Conservation (phyloP, 2,329 filamentous ascomycete species). For the Beauveria sp. region DNA sequence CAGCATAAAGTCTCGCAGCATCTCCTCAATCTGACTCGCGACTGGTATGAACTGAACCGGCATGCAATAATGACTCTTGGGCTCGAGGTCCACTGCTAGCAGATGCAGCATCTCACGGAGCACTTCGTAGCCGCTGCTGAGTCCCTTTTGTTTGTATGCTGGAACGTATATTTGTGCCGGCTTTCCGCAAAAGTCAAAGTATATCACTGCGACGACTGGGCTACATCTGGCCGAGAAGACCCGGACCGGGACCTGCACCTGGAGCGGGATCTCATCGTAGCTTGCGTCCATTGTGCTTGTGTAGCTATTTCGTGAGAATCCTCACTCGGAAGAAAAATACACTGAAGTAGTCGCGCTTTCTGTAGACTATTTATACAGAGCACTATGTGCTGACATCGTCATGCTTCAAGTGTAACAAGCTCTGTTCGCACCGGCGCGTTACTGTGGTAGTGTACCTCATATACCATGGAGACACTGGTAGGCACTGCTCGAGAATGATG, state of each 20-base stretch:
- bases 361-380: not conserved
- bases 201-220: not conserved
- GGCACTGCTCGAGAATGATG: not conserved
- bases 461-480: not conserved
- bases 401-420: too few species aligned
- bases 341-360: not conserved
- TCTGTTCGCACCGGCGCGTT: not conserved
- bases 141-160: not conserved
- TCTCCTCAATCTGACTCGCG: not conserved
- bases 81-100: not conserved
- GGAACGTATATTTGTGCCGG: not conserved
- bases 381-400: too few species aligned
- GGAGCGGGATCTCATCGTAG: not conserved
- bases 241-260: not conserved
- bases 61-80: not conserved
- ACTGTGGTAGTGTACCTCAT: not conserved
- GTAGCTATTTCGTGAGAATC: too few species aligned
- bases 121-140: not conserved
- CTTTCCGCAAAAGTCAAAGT: not conserved
- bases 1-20: not conserved
- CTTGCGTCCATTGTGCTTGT: not conserved
- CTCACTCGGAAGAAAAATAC: too few species aligned
- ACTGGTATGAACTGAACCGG: not conserved
- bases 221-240: not conserved
- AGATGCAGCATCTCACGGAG: not conserved